Evolutionary conservation across 495 filamentous ascomycete genomes (phyloP).

Genomic region (Hyaloscypha finlandica): DNA sequence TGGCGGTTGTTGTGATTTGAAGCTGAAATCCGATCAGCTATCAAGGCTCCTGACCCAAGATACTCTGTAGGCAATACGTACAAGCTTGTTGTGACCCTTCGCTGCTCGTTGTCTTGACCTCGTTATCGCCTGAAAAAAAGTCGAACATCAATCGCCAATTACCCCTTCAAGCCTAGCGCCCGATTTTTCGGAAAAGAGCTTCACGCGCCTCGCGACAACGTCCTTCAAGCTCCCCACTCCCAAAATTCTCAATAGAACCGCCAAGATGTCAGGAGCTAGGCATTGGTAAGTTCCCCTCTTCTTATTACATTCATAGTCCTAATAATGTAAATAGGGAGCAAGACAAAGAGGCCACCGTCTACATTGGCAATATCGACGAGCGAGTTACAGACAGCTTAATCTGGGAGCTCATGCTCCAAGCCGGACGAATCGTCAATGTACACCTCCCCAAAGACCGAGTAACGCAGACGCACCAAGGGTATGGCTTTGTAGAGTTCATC

Average conservation of each 20-base stretch:
- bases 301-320: conserved; percentile 6
- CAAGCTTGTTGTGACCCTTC: conserved; percentile 7
- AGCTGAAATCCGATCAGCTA: conserved; percentile 6
- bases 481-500: conserved; percentile 98
- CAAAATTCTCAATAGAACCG: conserved; percentile 15
- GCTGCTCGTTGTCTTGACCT: conserved; percentile 1
- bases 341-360: conserved; percentile 97
- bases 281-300: conserved; percentile 64
- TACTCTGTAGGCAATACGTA: conserved; percentile 2
- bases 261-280: conserved; percentile 69
- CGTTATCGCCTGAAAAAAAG: conserved; percentile 1
- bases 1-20: conserved; percentile 35
- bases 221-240: conserved; percentile 16
- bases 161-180: conserved; percentile 7
- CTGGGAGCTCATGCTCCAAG: conserved; percentile 98
- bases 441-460: conserved; percentile 98
- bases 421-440: conserved; percentile 93
- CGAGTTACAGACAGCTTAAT: conserved; percentile 87
- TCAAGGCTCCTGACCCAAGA: background rate
- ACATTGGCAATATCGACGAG: conserved; percentile 98
- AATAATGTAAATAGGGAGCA: conserved; percentile 71
- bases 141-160: conserved; percentile 15
- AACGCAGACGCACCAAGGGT: conserved; percentile 94
- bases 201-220: conserved; percentile 23
- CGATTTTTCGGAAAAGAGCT: conserved; percentile 2